phyloP scores from a whole-genome alignment of 73 alveolate genomes.

The Diophrys sp. region DNA sequence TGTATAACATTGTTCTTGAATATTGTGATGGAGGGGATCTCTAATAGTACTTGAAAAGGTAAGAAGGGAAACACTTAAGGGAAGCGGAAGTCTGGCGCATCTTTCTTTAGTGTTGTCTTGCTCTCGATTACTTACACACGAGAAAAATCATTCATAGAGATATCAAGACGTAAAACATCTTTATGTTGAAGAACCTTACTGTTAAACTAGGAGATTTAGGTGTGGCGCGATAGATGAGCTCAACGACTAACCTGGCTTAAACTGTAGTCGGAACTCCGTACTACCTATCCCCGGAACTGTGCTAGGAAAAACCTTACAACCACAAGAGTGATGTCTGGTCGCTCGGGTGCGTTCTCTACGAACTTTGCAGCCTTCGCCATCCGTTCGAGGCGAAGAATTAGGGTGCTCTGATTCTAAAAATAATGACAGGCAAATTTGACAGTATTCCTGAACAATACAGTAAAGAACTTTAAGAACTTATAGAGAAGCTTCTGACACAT shows the following conservation, averaged over 20 bases:
- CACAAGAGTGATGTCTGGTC: conserved; percentile 89
- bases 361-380: conserved; percentile 95
- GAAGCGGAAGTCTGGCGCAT: conserved; percentile 89
- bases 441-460: conserved; percentile 87
- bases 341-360: conserved; percentile 98
- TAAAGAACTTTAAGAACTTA: conserved; percentile 69
- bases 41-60: conserved; percentile 56
- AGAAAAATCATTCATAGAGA: conserved; percentile 74
- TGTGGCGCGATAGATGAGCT: conserved; percentile 61
- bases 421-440: conserved; percentile 91
- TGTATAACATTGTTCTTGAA: conserved; percentile 86
- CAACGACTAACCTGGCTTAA: conserved; percentile 64
- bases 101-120: conserved; percentile 82
- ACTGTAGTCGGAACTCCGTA: conserved; percentile 86
- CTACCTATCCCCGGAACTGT: conserved; percentile 79
- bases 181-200: conserved; percentile 45
- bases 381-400: conserved; percentile 97
- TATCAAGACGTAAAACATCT: conserved; percentile 65
- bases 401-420: conserved; percentile 94
- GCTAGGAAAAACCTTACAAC: conserved; percentile 83
- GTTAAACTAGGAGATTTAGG: conserved; percentile 75
- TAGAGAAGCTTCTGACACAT: conserved; percentile 77
- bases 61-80: conserved; percentile 61
- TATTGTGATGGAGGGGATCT: conserved; percentile 95
- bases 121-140: conserved; percentile 73